These are phyloP conservation scores for Melanopsichium pennsylvanicum DNA, from an alignment of 1,284 basidiomycete genomes.

Conservation along the genomic window DNA sequence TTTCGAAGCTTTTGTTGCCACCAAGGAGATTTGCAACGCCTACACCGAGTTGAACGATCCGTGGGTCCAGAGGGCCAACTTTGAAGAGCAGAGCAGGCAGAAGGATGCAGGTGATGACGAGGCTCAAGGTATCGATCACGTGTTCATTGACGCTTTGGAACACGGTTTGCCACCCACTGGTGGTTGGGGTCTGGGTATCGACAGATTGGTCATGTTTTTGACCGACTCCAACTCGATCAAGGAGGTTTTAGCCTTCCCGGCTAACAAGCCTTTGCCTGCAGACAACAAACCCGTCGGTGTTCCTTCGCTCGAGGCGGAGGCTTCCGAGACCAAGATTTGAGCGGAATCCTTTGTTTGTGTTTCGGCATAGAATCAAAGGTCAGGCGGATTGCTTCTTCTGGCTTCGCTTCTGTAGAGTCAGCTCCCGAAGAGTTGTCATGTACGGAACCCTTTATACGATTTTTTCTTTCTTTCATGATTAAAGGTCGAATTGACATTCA, in stretches of 20 bases:
- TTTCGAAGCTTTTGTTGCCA: slow-evolving; percentile 97
- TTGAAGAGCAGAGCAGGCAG: slow-evolving; percentile 89
- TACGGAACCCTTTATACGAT: too few species aligned
- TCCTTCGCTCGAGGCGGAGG: slow-evolving; percentile 19
- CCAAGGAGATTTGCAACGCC: slow-evolving; percentile 80
- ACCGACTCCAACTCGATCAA: slow-evolving; percentile 74
- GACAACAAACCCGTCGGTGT: slow-evolving; percentile 42
- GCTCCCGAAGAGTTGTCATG: too few species aligned
- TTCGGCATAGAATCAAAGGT: too few species aligned
- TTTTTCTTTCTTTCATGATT: too few species aligned
- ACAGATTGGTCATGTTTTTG: slow-evolving; percentile 55
- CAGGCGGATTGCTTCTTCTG: too few species aligned
- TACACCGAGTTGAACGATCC: slow-evolving; percentile 82
- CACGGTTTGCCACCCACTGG: slow-evolving; percentile 97
- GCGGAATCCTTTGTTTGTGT: too few species aligned
- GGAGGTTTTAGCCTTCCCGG: slow-evolving; percentile 87
- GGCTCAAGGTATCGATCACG: slow-evolving; percentile 87
- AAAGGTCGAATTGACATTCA: too few species aligned
- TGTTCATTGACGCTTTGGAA: slow-evolving; percentile 76
- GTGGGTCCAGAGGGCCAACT: slow-evolving; percentile 86
- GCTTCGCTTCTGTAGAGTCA: too few species aligned
- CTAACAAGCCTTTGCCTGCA: slow-evolving; percentile 76
- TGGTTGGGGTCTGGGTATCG: slow-evolving; percentile 69
- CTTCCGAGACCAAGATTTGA: slow-evolving; percentile 15
- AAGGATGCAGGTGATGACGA: slow-evolving; percentile 98